These are phyloP conservation scores for Suillus subalutaceus DNA, from an alignment of 768 basidiomycete genomes.

Conservation along the genomic window DNA sequence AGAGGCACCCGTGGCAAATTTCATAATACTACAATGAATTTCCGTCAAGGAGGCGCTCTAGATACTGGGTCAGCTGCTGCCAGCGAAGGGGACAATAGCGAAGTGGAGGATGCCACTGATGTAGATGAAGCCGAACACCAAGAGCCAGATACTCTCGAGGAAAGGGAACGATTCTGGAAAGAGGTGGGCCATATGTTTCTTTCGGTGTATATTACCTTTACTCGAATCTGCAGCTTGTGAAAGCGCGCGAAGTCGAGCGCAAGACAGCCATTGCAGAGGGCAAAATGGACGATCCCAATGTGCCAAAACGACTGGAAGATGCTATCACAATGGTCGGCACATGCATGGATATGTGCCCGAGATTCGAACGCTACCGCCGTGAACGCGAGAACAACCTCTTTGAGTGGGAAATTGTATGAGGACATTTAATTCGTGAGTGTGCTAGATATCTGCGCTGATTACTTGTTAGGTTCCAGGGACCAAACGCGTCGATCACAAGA, in stretches of 20 bases:
- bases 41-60: constrained; percentile 29
- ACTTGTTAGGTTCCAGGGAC: constrained; percentile 71
- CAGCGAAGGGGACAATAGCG: constrained; percentile 39
- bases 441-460: constrained; percentile 35
- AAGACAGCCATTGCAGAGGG: constrained; percentile 79
- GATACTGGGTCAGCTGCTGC: constrained; percentile 34
- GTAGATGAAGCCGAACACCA: constrained; percentile 45
- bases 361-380: constrained; percentile 89
- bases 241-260: constrained; percentile 70
- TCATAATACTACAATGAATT: constrained; percentile 42
- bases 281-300: constrained; percentile 85
- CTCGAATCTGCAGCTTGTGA: constrained; percentile 55
- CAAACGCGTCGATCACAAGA: constrained; percentile 81
- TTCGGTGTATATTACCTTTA: constrained; percentile 23
- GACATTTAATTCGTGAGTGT: constrained; percentile 13
- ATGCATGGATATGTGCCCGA: constrained; percentile 92
- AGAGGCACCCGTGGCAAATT: constrained; percentile 41
- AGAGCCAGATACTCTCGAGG: constrained; percentile 59
- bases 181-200: constrained; percentile 50
- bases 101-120: constrained; percentile 35
- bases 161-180: constrained; percentile 70
- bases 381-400: constrained; percentile 89
- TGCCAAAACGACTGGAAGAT: constrained; percentile 80
- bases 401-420: constrained; percentile 79
- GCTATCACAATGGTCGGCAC: constrained; percentile 94